phyloP scores from a whole-genome alignment of 176 grass and related monocot species.

The Dendrocalamus sinicus region DNA sequence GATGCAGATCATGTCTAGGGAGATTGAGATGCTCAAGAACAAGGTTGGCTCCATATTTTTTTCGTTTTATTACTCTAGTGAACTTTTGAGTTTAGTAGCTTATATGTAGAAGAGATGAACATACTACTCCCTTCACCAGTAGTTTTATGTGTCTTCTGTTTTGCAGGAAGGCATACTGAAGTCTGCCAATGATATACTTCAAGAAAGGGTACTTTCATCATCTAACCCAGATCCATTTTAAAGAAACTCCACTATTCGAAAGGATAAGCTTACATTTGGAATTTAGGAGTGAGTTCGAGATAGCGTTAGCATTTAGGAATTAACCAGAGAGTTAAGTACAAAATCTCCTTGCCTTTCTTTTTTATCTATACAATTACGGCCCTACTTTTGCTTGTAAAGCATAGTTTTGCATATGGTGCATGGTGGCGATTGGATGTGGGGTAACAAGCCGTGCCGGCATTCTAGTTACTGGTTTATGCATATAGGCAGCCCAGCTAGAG shows the following conservation, averaged over 20 bases:
- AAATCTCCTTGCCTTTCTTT: neutral
- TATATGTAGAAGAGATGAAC: conserved; percentile 3
- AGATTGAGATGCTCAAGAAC: conserved; percentile 76
- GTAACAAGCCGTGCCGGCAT: neutral
- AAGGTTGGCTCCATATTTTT: conserved; percentile 55
- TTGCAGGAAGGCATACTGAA: conserved; percentile 72
- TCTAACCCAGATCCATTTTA: neutral
- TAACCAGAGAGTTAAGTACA: neutral
- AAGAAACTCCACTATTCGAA: neutral
- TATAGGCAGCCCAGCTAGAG: neutral
- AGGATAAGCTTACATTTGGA: neutral
- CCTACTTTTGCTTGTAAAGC: neutral
- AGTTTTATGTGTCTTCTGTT: conserved; percentile 21
- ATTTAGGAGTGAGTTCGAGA: neutral
- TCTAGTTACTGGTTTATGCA: neutral
- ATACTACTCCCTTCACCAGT: neutral
- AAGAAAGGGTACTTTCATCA: conserved; percentile 60
- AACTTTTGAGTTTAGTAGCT: conserved; percentile 3
- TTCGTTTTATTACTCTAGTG: conserved; percentile 4
- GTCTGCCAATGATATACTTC: conserved; percentile 66
- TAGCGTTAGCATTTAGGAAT: neutral
- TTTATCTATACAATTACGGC: neutral
- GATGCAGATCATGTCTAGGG: conserved; percentile 81
- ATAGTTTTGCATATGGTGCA: neutral
- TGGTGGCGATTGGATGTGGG: neutral